phyloP scores from a whole-genome alignment of 495 filamentous ascomycete species.

The Recurvomyces mirabilis region DNA sequence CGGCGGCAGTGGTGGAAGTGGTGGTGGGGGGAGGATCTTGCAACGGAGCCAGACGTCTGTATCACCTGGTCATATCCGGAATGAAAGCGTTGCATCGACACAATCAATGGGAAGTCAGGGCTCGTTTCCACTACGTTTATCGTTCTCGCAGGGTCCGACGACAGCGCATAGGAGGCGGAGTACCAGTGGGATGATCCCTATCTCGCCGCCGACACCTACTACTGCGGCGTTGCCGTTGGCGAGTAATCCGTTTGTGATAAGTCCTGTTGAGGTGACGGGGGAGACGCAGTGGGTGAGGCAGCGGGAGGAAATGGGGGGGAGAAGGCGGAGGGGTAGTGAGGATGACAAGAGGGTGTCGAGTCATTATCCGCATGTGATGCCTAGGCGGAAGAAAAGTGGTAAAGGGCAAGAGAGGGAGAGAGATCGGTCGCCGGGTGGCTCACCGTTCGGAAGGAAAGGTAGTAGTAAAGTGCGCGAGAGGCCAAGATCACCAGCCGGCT shows the following conservation, averaged over 20 bases:
- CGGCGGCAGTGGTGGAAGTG: background rate
- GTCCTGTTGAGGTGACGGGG: too few relatives aligned
- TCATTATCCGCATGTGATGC: conserved; percentile 15
- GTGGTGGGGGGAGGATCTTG: background rate
- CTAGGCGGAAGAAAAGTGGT: conserved; percentile 8
- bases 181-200: conserved; percentile 17
- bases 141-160: background rate
- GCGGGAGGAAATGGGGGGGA: background rate
- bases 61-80: background rate
- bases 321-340: too few relatives aligned
- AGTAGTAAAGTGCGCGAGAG: too few relatives aligned
- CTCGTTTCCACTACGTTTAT: conserved; percentile 1
- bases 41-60: background rate
- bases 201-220: conserved; percentile 16
- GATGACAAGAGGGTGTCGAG: conserved; percentile 11
- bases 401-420: conserved; percentile 6
- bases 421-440: conserved; percentile 6
- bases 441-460: conserved; percentile 2
- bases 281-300: background rate
- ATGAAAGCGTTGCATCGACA: background rate
- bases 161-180: conserved; percentile 1
- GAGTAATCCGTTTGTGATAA: too few relatives aligned
- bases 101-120: background rate
- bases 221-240: too few relatives aligned
- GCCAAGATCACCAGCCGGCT: background rate